Base-by-base conservation (phyloP, 495 filamentous ascomycete genomes). In the Hapsidospora chrysogenum region DNA sequence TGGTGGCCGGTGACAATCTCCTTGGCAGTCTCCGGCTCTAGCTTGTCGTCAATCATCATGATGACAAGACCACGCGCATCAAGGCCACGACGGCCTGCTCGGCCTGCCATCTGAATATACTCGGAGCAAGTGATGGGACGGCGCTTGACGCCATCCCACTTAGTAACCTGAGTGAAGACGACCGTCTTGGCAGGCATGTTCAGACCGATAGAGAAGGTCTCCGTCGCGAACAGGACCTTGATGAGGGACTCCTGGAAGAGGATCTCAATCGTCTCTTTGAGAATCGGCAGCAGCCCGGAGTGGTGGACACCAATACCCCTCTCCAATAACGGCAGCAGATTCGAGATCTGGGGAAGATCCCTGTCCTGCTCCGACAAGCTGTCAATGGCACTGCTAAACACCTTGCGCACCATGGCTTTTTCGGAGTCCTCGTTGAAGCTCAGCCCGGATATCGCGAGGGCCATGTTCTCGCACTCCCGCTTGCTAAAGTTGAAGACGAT, bases 401-500 rank as follows among this genome's bases (percentile, higher is more conserved):
- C 89, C 45, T 89, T 92, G 33, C 69, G 64, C 2, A 97, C 89
- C 85, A 96, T 89, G 9, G 69, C 75, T 54, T 92, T 92, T 54
- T 97, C 92, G 0, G 81, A 80, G n/a, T 87, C 81, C 39, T 92
- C 80, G 60, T 97, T 97, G 69, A 96, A 97, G n/a, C 84, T 74
- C 49, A 94, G 63, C 35, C 68, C 64, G 39, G 74, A 85, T 61
- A 92, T 82, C 43, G 83, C 67, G 28, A 97, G 58, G 14, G 89
- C 89, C 48, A 80, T 70, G 31, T 68, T 65, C 57, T 97, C 89
- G 51, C 86, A 94, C 40, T 94, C 84, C 33, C 89, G 71, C 63
- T 97, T 97, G 65, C 85, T 93, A 66, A 97, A 97, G 52, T 82
- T 93, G 70, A 97, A 97, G 27, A 97, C 85, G 47, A 97, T 97